These are phyloP conservation scores for Lathyrus oleraceus DNA, from an alignment of 306 rosid species.

Conservation along the genomic window DNA sequence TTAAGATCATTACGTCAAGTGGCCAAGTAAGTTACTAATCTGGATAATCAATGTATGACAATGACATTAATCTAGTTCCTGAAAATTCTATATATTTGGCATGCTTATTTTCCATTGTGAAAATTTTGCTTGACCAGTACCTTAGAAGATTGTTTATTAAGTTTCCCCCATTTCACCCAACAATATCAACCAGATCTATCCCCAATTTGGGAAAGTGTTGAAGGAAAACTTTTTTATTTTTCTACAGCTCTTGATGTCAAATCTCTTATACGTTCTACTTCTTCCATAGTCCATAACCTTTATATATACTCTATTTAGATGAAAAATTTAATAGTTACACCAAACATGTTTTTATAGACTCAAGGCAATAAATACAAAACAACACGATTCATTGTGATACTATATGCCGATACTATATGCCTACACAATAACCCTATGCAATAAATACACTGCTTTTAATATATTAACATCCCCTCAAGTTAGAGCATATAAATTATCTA, in stretches of 20 bases:
- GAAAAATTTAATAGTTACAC: background rate
- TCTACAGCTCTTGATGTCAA: background rate
- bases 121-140: background rate
- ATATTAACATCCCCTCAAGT: background rate
- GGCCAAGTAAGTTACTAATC: conserved; percentile 73
- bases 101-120: conserved; percentile 1
- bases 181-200: background rate
- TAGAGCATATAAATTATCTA: background rate
- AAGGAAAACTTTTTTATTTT: background rate
- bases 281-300: background rate
- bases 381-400: background rate
- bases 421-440: background rate
- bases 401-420: background rate
- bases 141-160: background rate
- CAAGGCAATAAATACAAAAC: background rate
- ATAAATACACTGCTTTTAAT: background rate
- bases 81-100: background rate
- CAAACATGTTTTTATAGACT: background rate
- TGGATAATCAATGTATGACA: conserved; percentile 21
- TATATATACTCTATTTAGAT: background rate
- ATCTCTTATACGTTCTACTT: background rate
- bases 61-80: conserved; percentile 1
- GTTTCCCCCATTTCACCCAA: background rate
- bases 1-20: conserved; percentile 88
- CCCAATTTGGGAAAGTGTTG: background rate